Evolutionary conservation across 2,329 filamentous ascomycete species (phyloP), one percentile per base, ranked within the genome.

Genomic region (Mariannaea sp.): DNA sequence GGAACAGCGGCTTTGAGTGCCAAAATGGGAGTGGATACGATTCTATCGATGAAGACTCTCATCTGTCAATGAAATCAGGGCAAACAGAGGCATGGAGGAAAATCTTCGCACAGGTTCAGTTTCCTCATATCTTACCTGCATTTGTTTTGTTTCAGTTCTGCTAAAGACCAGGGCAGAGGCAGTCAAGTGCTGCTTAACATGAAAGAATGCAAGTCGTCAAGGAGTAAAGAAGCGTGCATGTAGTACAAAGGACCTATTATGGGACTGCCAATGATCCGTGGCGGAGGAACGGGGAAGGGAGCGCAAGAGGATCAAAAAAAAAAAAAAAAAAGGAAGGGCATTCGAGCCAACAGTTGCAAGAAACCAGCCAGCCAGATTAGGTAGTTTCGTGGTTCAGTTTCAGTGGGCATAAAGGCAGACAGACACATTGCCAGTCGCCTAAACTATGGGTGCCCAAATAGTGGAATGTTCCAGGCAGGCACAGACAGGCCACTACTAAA

Each of bases 381-480:
- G n/a, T n/a, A 19, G 33, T 10, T 17, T 5, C 29, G 13, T 30
- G 17, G 26, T 29, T 29, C 12, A 33, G 14, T 42, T 29, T 29
- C 12, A 33, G 14, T 42, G 24, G 20, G 42, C 19, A 33, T 26
- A 33, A 20, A 50, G 41, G 47, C 48, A 47, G 45, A 52, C 19
- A 27, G 24, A 14, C 29, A 20, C 29, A 12, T 32, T n/a, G 49
- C 33, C 19, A 14, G 30, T 47, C 39, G 41, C 36, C 30, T 50
- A 42, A 43, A 49, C 39, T 38, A 54, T 42, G 29, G 49, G 40
- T 60, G 58, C 59, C 64, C 61, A 64, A 66, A 55, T 50, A 51
- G 56, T 58, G 56, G 52, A 59, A 58, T 56, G 26, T 57, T 60
- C 55, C 52, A 66, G 60, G 65, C 66, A 53, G 9, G 39, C 14